Conservation (phyloP, 192 early-diverging fungal genomes). For the Backusella westeae region DNA sequence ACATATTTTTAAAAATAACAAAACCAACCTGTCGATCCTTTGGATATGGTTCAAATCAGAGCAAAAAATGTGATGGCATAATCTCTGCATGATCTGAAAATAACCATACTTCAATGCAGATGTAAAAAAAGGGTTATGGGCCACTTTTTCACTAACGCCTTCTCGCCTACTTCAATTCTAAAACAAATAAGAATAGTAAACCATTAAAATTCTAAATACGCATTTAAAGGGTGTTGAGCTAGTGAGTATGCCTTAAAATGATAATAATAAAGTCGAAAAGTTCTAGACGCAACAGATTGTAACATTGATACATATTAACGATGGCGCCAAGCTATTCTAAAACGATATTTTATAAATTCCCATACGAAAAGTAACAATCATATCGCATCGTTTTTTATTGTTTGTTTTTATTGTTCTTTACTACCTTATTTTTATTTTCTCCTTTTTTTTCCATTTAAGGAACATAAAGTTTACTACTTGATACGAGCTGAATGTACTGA, state of each 20-base stretch:
- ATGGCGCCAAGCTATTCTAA: neutral
- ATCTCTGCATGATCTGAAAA: no score
- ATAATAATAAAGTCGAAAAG: neutral
- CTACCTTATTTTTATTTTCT: neutral
- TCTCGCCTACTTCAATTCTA: neutral
- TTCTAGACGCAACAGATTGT: neutral
- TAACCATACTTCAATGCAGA: no score
- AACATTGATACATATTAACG: neutral
- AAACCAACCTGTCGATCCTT: no score
- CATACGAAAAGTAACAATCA: neutral
- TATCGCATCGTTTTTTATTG: neutral
- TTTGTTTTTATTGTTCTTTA: neutral
- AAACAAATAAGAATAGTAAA: neutral
- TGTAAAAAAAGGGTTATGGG: neutral
- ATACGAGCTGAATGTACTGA: neutral
- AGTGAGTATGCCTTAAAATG: neutral
- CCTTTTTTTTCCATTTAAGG: neutral
- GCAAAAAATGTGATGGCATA: no score
- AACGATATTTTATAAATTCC: neutral
- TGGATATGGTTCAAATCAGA: no score
- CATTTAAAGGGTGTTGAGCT: neutral
- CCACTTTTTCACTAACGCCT: neutral
- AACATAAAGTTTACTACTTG: neutral
- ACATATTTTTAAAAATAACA: no score
- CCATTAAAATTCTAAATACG: neutral